Base-by-base conservation (phyloP, 768 basidiomycete species). In the Termitomyces eurrhizus region DNA sequence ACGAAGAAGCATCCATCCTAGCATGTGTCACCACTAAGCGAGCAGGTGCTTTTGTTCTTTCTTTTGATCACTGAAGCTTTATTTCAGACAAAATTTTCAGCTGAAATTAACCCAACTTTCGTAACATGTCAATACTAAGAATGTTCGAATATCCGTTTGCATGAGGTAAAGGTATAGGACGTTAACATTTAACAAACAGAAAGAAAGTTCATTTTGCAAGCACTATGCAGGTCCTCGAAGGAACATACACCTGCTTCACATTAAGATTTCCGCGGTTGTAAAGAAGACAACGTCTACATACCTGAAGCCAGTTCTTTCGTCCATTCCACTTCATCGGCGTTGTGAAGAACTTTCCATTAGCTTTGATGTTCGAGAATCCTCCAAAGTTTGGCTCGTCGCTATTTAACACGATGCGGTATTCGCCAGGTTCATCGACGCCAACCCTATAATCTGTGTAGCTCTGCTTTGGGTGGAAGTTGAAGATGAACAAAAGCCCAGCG, bases 391-490 rank as follows among this genome's bases (percentile, higher is more conserved):
- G 84, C 71, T 96, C 93, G 70, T 99, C 97, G 65, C 87, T 93
- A 61, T 80, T 87, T 54, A 99, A 77, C 4, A 93, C 77, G 62
- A 93, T 82, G 52, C 76, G 79, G 74, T 98, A 98, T 73, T 95
- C 87, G 11, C 97, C 97, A 32, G 90, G 75, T 52, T 74, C 82
- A 39, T 98, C 88, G 24, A 96, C 85, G 6, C 97, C 97, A 55
- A 98, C 88, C 51, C 95, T 87, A 74, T 98, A 99, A 73, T 98
- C 94, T 49, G 87, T 85, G 77, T 87, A 99, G 61, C 94, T 96
- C 44, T 91, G 73, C n/a, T 83, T 85, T 6, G 93, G 88, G 77
- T 98, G 88, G 82, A 98, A 96, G 76, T 99, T 98, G 84, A 97
- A 98, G 67, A 98, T 80, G 78, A 98, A 99, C 49, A 99, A 76